Evolutionary conservation across 2,329 filamentous ascomycete genomes (phyloP), one percentile per base, ranked within the genome.

Genomic region (Sporothrix schenckii): DNA sequence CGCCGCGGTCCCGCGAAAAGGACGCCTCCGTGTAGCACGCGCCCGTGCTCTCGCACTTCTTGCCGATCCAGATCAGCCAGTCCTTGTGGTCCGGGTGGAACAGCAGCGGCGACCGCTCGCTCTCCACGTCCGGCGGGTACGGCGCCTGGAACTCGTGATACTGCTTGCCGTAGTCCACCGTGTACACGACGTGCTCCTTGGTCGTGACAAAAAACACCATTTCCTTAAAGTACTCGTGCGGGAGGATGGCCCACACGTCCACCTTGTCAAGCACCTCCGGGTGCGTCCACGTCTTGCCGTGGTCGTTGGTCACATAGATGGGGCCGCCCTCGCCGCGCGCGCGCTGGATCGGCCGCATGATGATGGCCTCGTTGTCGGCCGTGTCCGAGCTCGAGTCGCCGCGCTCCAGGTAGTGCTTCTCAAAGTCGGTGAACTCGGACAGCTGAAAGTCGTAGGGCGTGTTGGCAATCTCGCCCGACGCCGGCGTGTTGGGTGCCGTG

Each of bases 51-150:
- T 89, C 86, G 77, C 92, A 96, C 72, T 90, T 87, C 73, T 88
- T 82, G 52, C 94, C 94, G 65, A 91, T 88, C 93, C 94, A 98
- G 72, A 99, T 91, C 56, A 98, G 84, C 93, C 93, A 97, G 76
- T 97, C 91, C 77, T 90, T 91, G 76, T 91, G 87, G 74, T 91
- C 88, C 0, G 93, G 91, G 76, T 99, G 95, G 81, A 99, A 99
- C 49, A 85, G 84, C 54, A 93, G 84, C 21, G 87, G 85, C 4
- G 83, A 75, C 6, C 77, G 77, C 7, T 82, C 77, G 21, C 76
- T 63, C 3, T 77, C 74, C 1, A 74, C 72, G 61, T 82, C 75
- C 7, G 80, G 80, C 73, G 86, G 85, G 54, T 87, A 83, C 0
- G 90, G 91, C 2, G 90, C 88, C 71, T 92, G 80, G 79, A 97